These are phyloP conservation scores for Hevea brasiliensis DNA, from an alignment of 345 rosid genomes.

Conservation along the genomic window DNA sequence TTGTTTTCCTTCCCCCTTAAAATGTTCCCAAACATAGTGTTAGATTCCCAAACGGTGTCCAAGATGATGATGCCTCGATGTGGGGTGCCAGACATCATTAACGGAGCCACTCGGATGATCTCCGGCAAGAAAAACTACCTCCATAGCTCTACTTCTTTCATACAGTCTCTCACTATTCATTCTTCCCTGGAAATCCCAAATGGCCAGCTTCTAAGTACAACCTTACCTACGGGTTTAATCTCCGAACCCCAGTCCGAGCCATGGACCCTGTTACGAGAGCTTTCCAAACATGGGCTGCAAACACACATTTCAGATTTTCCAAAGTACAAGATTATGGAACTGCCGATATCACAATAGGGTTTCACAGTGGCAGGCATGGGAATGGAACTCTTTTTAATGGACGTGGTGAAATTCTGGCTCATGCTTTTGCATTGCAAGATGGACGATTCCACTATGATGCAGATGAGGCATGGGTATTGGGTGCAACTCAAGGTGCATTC, in stretches of 20 bases:
- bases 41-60: slow-evolving; percentile 20
- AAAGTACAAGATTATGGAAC: neutral
- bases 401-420: slow-evolving; percentile 23
- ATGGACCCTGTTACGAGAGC: slow-evolving; percentile 15
- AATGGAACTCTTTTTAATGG: slow-evolving; percentile 26
- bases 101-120: slow-evolving; percentile 19
- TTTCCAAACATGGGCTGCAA: slow-evolving; percentile 25
- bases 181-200: too few relatives aligned
- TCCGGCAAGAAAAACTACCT: neutral
- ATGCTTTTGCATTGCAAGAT: slow-evolving; percentile 24
- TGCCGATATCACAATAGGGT: slow-evolving; percentile 33
- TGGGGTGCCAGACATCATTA: slow-evolving; percentile 26
- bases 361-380: slow-evolving; percentile 22
- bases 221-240: too few relatives aligned
- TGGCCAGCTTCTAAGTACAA: too few relatives aligned
- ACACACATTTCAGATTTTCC: slow-evolving; percentile 27
- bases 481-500: neutral
- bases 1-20: too few relatives aligned
- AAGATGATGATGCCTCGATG: slow-evolving; percentile 31
- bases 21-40: too few relatives aligned
- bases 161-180: too few relatives aligned
- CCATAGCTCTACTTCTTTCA: too few relatives aligned
- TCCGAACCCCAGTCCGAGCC: too few relatives aligned
- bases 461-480: slow-evolving; percentile 26
- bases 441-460: slow-evolving; percentile 38